Conservation (phyloP, 768 basidiomycete species). For the Tubosaeta sp. region DNA sequence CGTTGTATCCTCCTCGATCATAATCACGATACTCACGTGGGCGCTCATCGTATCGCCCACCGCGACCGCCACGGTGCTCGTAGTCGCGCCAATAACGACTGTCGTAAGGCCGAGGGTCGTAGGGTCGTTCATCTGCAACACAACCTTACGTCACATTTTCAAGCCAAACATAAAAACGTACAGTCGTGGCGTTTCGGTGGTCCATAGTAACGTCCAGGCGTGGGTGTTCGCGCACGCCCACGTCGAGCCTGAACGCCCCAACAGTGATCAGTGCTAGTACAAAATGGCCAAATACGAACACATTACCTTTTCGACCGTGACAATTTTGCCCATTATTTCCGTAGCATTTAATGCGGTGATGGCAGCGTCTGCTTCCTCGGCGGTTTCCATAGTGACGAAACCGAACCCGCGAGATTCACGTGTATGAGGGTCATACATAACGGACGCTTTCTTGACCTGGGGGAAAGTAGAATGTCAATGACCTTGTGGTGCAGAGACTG, state of each 20-base stretch:
- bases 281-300: not conserved
- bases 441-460: slow-evolving; percentile 59
- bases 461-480: slow-evolving; percentile 3
- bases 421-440: slow-evolving; percentile 70
- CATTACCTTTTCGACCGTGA: slow-evolving; percentile 83
- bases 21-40: slow-evolving; percentile 32
- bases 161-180: slow-evolving; percentile 28
- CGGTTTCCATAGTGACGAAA: slow-evolving; percentile 82
- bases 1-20: slow-evolving; percentile 20
- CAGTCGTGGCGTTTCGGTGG: slow-evolving; percentile 79
- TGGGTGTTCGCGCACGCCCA: slow-evolving; percentile 86
- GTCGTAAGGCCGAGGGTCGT: slow-evolving; percentile 91
- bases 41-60: slow-evolving; percentile 40
- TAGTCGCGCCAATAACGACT: slow-evolving; percentile 72
- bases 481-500: not conserved
- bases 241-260: slow-evolving; percentile 66
- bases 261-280: slow-evolving; percentile 2
- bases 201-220: slow-evolving; percentile 92
- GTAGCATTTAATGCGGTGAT: slow-evolving; percentile 79
- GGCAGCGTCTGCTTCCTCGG: slow-evolving; percentile 89
- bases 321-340: slow-evolving; percentile 81
- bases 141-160: not conserved
- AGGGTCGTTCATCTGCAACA: slow-evolving; percentile 69
- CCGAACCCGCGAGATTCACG: slow-evolving; percentile 77
- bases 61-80: slow-evolving; percentile 49